phyloP scores from a whole-genome alignment of 2,329 filamentous ascomycete species.

The Botrytis byssoidea region DNA sequence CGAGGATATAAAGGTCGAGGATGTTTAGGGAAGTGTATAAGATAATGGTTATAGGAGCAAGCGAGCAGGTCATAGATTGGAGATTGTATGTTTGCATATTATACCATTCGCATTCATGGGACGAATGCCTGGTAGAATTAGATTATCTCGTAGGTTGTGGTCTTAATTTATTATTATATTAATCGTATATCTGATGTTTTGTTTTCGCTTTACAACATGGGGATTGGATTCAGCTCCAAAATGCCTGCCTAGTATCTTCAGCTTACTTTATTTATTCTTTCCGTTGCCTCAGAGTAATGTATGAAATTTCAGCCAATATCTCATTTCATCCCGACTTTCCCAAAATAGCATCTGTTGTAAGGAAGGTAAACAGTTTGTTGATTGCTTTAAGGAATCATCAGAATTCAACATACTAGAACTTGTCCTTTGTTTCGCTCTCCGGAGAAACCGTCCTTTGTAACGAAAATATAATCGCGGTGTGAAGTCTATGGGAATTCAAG shows the following conservation, averaged over 20 bases:
- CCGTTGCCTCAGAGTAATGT: background rate
- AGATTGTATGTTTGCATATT: background rate
- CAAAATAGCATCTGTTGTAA: background rate
- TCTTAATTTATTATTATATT: conserved; percentile 5
- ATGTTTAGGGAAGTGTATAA: background rate
- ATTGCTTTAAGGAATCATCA: background rate
- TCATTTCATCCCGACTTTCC: background rate
- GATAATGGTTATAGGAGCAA: background rate
- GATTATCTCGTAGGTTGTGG: background rate
- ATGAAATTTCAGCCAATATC: background rate
- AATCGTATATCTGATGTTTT: background rate
- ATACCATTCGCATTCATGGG: background rate
- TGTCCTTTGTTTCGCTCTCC: background rate
- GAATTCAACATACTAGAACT: background rate
- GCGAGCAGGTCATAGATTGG: conserved; percentile 10
- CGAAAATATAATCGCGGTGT: background rate
- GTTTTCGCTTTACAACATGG: background rate
- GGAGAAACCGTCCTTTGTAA: background rate
- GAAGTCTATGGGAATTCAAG: background rate
- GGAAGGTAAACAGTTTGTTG: background rate
- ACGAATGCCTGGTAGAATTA: conserved; percentile 9
- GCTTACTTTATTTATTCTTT: background rate
- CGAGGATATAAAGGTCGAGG: background rate
- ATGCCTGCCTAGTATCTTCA: background rate
- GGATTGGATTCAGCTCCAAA: background rate